Conservation (phyloP, 2,329 filamentous ascomycete genomes). For the Ceratocystis colombiana region DNA sequence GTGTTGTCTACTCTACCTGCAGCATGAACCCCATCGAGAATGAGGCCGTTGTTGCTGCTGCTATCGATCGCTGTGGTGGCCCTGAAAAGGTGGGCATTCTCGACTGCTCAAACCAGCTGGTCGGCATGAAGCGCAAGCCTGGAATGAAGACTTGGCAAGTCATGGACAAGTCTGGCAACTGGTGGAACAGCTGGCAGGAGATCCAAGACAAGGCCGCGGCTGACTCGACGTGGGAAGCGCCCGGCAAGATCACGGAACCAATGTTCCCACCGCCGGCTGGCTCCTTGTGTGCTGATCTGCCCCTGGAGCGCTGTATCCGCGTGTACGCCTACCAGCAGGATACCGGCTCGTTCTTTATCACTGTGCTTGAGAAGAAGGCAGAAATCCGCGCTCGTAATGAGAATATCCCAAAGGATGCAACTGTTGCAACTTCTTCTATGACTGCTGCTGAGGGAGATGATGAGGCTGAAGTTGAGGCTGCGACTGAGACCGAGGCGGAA, state of each 20-base stretch:
- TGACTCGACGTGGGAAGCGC: slow-evolving; percentile 43
- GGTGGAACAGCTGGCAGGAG: slow-evolving; percentile 74
- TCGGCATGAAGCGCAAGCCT: slow-evolving; percentile 61
- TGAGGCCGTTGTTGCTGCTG: slow-evolving; percentile 78
- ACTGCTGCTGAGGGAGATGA: slow-evolving; percentile 27
- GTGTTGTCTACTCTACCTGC: slow-evolving; percentile 96
- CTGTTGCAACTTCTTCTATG: neutral
- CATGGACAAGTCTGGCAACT: slow-evolving; percentile 72
- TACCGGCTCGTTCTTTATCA: slow-evolving; percentile 95
- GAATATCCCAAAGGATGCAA: slow-evolving; percentile 33
- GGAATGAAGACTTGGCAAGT: slow-evolving; percentile 80
- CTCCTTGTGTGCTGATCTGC: slow-evolving; percentile 51
- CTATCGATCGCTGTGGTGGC: slow-evolving; percentile 84
- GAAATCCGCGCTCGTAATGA: slow-evolving; percentile 75
- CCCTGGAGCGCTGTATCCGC: slow-evolving; percentile 81
- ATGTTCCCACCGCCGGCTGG: slow-evolving; percentile 66
- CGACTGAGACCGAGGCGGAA: slow-evolving; percentile 30
- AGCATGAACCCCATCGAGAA: slow-evolving; percentile 99
- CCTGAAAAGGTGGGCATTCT: slow-evolving; percentile 69
- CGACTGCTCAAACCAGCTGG: slow-evolving; percentile 69
- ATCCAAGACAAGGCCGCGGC: slow-evolving; percentile 60
- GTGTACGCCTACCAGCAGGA: slow-evolving; percentile 94
- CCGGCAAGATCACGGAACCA: slow-evolving; percentile 60
- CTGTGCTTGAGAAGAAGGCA: slow-evolving; percentile 80
- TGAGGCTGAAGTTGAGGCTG: slow-evolving; percentile 30